A percentile compares a stretch with the other conserved stretches of the same genome.
Conservation (phyloP, 345 rosid species). For the Trapa bicornis region DNA sequence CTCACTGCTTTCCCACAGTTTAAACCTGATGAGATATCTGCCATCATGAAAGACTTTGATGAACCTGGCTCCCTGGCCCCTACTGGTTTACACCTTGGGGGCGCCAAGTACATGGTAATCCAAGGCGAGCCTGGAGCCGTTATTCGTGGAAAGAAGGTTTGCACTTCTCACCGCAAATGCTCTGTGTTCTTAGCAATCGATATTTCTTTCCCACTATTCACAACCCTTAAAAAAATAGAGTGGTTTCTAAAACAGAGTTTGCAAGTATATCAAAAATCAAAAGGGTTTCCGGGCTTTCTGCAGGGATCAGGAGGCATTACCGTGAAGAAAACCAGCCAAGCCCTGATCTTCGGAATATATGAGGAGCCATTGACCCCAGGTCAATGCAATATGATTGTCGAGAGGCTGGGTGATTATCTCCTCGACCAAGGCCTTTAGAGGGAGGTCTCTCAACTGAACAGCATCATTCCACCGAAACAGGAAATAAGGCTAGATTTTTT, state of each 20-base stretch:
- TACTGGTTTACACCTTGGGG: slow-evolving; percentile 44
- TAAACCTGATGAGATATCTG: slow-evolving; percentile 36
- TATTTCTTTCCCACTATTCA: neutral
- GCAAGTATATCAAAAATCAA: neutral
- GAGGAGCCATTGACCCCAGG: slow-evolving; percentile 77
- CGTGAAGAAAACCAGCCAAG: slow-evolving; percentile 62
- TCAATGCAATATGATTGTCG: slow-evolving; percentile 82
- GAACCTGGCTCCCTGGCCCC: slow-evolving; percentile 66
- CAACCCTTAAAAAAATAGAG: neutral
- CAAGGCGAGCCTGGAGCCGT: slow-evolving; percentile 59
- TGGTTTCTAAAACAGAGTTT: neutral
- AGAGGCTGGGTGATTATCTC: slow-evolving; percentile 84
- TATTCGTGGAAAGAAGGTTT: slow-evolving; percentile 67
- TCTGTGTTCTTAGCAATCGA: neutral
- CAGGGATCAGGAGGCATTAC: slow-evolving; percentile 71
- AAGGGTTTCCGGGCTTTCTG: neutral
- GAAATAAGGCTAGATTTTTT: neutral
- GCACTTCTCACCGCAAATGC: slow-evolving; percentile 4
- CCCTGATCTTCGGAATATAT: slow-evolving; percentile 58
- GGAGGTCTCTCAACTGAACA: neutral
- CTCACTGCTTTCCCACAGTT: slow-evolving; percentile 20
- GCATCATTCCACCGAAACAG: neutral
- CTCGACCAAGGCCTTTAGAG: slow-evolving; percentile 53
- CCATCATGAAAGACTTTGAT: slow-evolving; percentile 46
- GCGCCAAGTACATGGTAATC: slow-evolving; percentile 46